Evolutionary conservation across 2,329 filamentous ascomycete species (phyloP).

Genomic region (Phyllosticta paracitricarpa): DNA sequence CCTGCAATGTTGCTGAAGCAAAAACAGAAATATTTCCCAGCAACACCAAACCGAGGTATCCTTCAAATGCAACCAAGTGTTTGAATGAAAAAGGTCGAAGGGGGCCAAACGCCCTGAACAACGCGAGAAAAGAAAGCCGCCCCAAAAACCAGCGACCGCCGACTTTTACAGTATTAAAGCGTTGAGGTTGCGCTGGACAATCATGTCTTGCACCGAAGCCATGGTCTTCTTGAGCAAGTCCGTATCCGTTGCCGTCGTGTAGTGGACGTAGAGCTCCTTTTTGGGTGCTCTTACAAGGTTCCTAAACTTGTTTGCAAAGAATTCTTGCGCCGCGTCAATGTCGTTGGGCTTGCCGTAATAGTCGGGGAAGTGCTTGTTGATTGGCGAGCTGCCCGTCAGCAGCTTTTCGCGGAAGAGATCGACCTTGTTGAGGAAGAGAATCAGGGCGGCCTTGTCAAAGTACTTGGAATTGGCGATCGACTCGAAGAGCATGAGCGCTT

Average conservation of each 20-base stretch:
- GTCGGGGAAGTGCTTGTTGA: constrained; percentile 41
- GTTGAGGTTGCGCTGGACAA: constrained; percentile 43
- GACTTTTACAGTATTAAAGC: constrained; percentile 29
- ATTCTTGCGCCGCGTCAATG: constrained; percentile 38
- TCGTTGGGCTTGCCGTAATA: constrained; percentile 35
- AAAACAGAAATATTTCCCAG: background rate
- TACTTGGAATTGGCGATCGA: constrained; percentile 44
- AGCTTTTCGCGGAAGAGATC: constrained; percentile 44
- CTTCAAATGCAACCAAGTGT: constrained; percentile 9
- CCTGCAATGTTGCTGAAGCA: constrained; percentile 2
- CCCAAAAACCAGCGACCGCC: background rate
- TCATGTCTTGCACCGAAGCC: constrained; percentile 45
- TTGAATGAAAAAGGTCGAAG: background rate
- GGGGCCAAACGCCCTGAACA: background rate
- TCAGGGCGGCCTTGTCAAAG: constrained; percentile 42
- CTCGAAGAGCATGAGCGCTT: constrained; percentile 44
- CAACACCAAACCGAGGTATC: constrained; percentile 11
- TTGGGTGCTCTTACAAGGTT: constrained; percentile 40
- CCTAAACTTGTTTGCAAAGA: constrained; percentile 42
- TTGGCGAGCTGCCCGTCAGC: constrained; percentile 34
- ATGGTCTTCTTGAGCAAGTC: constrained; percentile 48
- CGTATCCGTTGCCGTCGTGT: constrained; percentile 43
- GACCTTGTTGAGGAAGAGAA: constrained; percentile 45
- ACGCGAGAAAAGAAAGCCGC: background rate
- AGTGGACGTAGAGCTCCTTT: constrained; percentile 44